Conservation (phyloP, 75 land plant genomes). For the Adiantum capillusveneris region DNA sequence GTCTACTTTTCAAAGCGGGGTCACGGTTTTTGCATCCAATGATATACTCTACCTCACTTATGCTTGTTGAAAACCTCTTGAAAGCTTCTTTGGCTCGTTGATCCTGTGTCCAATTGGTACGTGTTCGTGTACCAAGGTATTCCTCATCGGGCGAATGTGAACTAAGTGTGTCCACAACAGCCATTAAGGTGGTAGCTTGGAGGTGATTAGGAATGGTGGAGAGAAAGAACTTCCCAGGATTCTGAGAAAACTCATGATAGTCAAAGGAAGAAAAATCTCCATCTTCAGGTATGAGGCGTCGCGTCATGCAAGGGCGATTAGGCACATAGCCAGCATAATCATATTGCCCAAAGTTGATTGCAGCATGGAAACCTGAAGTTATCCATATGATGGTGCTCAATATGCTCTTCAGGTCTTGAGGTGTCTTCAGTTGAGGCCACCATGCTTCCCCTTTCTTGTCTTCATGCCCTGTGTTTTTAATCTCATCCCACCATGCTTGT, state of each 20-base stretch:
- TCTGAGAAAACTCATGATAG: conserved; percentile 39
- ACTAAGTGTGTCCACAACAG: conserved; percentile 77
- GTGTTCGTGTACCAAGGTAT: conserved; percentile 60
- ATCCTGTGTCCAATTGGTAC: conserved; percentile 43
- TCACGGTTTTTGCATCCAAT: conserved; percentile 54
- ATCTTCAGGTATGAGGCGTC: conserved; percentile 60
- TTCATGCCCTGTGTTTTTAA: conserved; percentile 59
- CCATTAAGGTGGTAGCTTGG: conserved; percentile 72
- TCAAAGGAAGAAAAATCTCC: conserved; percentile 26
- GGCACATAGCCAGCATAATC: conserved; percentile 94
- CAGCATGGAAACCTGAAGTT: conserved; percentile 81
- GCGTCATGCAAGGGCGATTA: conserved; percentile 73
- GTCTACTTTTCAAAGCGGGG: conserved; percentile 38
- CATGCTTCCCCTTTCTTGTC: conserved; percentile 53
- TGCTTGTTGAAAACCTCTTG: conserved; percentile 37
- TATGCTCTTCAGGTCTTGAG: conserved; percentile 36
- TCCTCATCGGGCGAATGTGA: conserved; percentile 93
- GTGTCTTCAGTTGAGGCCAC: conserved; percentile 58
- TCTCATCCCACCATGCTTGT: conserved; percentile 84
- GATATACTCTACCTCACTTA: conserved; percentile 34
- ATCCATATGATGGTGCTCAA: conserved; percentile 86
- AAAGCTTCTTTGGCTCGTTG: conserved; percentile 31
- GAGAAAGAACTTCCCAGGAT: conserved; percentile 72
- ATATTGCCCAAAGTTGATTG: conserved; percentile 92
- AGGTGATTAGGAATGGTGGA: conserved; percentile 51